Evolutionary conservation across 1,284 basidiomycete species (phyloP), one percentile per base, ranked within the genome.

Genomic region (Boletellus dicymbophilus): DNA sequence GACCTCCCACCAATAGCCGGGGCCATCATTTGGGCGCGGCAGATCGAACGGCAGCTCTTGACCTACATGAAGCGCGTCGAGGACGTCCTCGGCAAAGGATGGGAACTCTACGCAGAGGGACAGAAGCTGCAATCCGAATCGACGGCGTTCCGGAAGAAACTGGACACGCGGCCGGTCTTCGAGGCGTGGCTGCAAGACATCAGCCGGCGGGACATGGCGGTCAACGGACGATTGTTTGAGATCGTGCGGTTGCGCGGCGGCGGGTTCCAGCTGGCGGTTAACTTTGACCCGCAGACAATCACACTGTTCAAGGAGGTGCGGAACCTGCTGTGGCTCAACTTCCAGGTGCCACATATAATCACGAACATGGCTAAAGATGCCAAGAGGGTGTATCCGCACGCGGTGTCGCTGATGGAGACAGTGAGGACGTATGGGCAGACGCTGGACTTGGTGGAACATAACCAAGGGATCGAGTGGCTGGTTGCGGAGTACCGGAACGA

Each of bases 61-160:
- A 88, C 93, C 3, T 98, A 98, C 75, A 98, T 99, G 95, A 97
- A 95, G 70, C 91, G 95, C n/a, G 96, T 99, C 46, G 95, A 98
- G 67, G 96, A 98, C 67, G 97, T 99, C 3, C 86, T 99, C 12
- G 97, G 96, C 10, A 95, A 94, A 69, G 95, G 94, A 8, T 99
- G 96, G 96, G 95, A 98, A 68, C 84, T 95, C 54, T 99, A 99
- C 60, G 94, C 96, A n/a, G 96, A 99, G 62, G 97, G 97, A 7
- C 94, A 98, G 70, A 95, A 95, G 64, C 87, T 99, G 1, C 93
- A 97, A 63, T 88, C 87, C 36, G 96, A 99, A 70, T 90, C 85
- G 48, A 78, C 85, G 6, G 90, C 93, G 1, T 99, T 99, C 82
- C 84, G 93, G 40, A 92, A 91, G 71, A 99, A 98, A 72, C 87